A percentile compares a stretch with the other conserved stretches of the same genome.
These are phyloP conservation scores for Colletotrichum sansevieriae DNA, from an alignment of 2,329 filamentous ascomycete genomes.

Conservation along the genomic window DNA sequence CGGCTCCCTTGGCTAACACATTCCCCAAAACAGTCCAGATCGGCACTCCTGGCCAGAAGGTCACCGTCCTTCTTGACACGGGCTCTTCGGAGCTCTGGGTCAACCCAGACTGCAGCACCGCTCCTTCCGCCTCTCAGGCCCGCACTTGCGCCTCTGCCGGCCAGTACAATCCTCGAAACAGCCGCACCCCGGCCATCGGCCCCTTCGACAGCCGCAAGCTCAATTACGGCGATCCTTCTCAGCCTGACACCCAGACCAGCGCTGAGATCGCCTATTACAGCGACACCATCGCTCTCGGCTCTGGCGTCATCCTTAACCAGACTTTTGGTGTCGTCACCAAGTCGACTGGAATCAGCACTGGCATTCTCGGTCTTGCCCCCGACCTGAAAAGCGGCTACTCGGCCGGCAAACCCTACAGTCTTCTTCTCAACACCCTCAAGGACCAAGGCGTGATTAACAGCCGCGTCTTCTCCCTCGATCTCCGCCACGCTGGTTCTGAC, in stretches of 20 bases:
- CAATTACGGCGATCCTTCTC: constrained; percentile 55
- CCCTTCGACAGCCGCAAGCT: constrained; percentile 55
- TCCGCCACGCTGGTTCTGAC: constrained; percentile 58
- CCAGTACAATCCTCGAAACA: constrained; percentile 58
- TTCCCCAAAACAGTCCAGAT: constrained; percentile 53
- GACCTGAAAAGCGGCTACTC: constrained; percentile 55
- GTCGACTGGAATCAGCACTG: constrained; percentile 62
- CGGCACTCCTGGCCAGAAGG: constrained; percentile 56
- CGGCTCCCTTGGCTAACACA: not conserved
- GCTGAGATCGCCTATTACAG: constrained; percentile 60
- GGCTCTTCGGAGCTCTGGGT: constrained; percentile 69
- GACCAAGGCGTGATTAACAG: constrained; percentile 62
- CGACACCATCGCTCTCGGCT: constrained; percentile 61
- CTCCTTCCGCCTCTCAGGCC: constrained; percentile 51
- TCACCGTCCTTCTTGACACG: constrained; percentile 64
- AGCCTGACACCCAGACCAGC: constrained; percentile 51
- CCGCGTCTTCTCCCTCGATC: constrained; percentile 64
- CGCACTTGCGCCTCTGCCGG: constrained; percentile 57
- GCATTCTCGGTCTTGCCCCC: constrained; percentile 65
- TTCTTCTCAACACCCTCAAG: constrained; percentile 65
- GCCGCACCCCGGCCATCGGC: constrained; percentile 53
- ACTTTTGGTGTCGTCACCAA: constrained; percentile 63
- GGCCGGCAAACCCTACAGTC: constrained; percentile 59
- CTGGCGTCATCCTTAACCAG: constrained; percentile 55
- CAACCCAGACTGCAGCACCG: constrained; percentile 61